Evolutionary conservation across 352 stramenopile genomes (phyloP), one percentile per base, ranked within the genome.

Genomic region (Phytophthora rubi): DNA sequence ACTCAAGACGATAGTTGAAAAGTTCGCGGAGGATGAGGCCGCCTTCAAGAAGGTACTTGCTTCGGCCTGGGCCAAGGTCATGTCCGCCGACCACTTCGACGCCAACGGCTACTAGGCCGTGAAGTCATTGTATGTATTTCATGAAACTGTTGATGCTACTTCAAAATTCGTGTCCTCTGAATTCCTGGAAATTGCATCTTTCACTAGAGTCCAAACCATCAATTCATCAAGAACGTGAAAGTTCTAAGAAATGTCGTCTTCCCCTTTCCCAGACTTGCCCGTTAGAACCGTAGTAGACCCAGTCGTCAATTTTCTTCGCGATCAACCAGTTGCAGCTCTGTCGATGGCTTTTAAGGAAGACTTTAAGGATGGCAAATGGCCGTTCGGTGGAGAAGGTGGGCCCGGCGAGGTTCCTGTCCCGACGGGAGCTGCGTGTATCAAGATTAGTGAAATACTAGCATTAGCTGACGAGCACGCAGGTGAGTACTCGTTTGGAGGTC

Each of bases 81-180:
- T 75, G 64, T 65, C 58, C 13, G 71, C 67, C 26, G 67, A 74
- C 42, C 67, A 76, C 57, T 72, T 75, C 35, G 63, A 66, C n/a
- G 67, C 60, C 26, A 37, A 32, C 37, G 56, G 67, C 28, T 75
- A 75, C 54, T 75, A 68, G 26, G 26, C 26, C 26, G 26, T 30
- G 26, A 30, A 30, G 23, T 26, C 23, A 26, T 26, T 26, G 23
- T 26, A 26, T 26, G 23, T 26, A 26, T 26, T 26, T 26, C 23
- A 26, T 26, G 23, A 26, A 26, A 26, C 23, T 26, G 23, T 26
- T 26, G 23, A 26, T 26, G 23, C 23, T 26, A 26, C 23, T 21
- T 21, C 18, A 21, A 26, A 26, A 26, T 3, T 3, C 23, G 23
- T 26, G 23, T 26, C 23, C 2, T 26, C 23, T 26, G 23, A 26